Evolutionary conservation across 306 rosid genomes (phyloP).

Genomic region (Ziziphus jujuba): DNA sequence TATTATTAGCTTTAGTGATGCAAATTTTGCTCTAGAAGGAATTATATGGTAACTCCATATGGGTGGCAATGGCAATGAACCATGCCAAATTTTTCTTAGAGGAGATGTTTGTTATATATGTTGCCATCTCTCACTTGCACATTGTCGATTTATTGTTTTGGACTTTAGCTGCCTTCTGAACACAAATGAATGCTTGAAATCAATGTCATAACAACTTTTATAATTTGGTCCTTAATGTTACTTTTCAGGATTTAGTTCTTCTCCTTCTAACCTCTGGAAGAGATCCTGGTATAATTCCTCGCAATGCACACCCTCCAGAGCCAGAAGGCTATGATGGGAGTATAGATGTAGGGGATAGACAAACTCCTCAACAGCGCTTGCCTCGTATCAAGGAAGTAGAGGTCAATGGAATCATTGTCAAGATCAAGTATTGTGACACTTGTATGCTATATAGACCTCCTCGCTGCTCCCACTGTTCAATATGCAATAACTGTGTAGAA

Average conservation of each 20-base stretch:
- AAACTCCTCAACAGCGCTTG: slow-evolving; percentile 87
- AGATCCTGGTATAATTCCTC: slow-evolving; percentile 99
- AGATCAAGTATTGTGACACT: slow-evolving; percentile 93
- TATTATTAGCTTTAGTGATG: too few relatives aligned
- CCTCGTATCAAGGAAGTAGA: slow-evolving; percentile 91
- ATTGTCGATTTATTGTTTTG: too few relatives aligned
- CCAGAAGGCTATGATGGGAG: slow-evolving; percentile 78
- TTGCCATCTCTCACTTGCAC: too few relatives aligned
- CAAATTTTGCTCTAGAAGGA: too few relatives aligned
- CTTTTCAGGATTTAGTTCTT: slow-evolving; percentile 71
- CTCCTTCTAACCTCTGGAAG: slow-evolving; percentile 89
- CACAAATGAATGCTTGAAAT: too few relatives aligned
- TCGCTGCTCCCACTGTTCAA: slow-evolving; percentile 98
- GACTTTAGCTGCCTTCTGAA: too few relatives aligned
- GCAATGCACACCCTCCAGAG: slow-evolving; percentile 95
- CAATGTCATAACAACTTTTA: neutral
- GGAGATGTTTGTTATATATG: too few relatives aligned
- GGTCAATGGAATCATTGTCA: slow-evolving; percentile 70
- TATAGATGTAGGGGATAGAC: slow-evolving; percentile 72
- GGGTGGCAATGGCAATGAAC: too few relatives aligned
- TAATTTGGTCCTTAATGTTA: neutral
- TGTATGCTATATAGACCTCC: slow-evolving; percentile 99
- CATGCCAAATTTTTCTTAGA: too few relatives aligned
- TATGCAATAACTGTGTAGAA: slow-evolving; percentile 96
- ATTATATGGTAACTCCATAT: too few relatives aligned